phyloP scores from a whole-genome alignment of 2,329 filamentous ascomycete species.

The Emmonsia crescens region DNA sequence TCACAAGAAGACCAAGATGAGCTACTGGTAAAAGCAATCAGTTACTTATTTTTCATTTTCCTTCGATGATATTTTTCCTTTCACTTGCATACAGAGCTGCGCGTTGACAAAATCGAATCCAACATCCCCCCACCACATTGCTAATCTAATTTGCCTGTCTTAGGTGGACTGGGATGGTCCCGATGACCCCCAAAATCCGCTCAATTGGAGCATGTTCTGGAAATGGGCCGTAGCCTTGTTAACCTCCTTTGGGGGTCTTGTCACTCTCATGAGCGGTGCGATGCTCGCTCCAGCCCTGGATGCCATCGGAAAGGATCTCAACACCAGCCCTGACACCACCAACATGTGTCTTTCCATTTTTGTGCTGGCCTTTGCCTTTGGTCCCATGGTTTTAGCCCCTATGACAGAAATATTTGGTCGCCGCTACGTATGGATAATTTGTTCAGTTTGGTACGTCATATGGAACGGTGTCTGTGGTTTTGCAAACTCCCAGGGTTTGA shows the following conservation, averaged over 20 bases:
- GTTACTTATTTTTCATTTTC: background rate
- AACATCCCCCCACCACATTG: background rate
- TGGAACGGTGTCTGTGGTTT: constrained; percentile 52
- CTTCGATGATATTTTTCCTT: background rate
- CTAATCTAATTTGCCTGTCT: background rate
- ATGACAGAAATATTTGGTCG: constrained; percentile 54
- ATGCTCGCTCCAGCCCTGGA: constrained; percentile 36
- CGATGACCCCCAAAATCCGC: constrained; percentile 47
- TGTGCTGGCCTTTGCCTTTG: constrained; percentile 46
- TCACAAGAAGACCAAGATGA: background rate
- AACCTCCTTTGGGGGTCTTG: constrained; percentile 31
- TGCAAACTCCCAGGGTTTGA: constrained; percentile 44
- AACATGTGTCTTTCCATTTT: constrained; percentile 52
- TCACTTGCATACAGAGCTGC: background rate
- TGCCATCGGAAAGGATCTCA: constrained; percentile 36
- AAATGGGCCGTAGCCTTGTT: constrained; percentile 41
- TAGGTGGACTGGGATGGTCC: constrained; percentile 49
- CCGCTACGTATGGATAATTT: constrained; percentile 42
- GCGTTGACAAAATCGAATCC: background rate
- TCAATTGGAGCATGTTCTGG: constrained; percentile 45
- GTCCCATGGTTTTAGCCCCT: constrained; percentile 54
- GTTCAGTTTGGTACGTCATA: constrained; percentile 51
- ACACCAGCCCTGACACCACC: constrained; percentile 32
- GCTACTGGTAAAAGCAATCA: background rate
- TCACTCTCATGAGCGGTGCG: constrained; percentile 15